Evolutionary conservation across 768 basidiomycete species (phyloP).

Genomic region (Sistotremastrum niveocremeum): DNA sequence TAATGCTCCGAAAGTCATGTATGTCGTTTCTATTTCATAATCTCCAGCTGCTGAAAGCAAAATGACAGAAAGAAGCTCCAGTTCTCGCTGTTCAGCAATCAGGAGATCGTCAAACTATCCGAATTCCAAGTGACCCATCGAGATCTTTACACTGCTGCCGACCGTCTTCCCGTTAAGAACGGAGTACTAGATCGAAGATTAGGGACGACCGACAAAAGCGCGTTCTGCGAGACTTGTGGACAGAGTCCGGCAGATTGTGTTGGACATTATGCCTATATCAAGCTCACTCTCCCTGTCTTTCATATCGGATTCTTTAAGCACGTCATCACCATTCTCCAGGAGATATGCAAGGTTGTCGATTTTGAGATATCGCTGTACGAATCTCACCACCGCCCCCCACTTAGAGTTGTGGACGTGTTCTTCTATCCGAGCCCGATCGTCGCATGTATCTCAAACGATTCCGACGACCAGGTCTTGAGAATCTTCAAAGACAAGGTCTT

Average conservation of each 20-base stretch:
- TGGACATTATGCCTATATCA: conserved; percentile 98
- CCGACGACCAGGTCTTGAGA: conserved; percentile 80
- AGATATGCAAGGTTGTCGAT: conserved; percentile 77
- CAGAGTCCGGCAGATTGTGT: conserved; percentile 88
- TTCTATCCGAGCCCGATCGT: conserved; percentile 79
- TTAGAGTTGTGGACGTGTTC: conserved; percentile 76
- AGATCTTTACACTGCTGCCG: conserved; percentile 77
- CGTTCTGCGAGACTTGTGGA: conserved; percentile 91
- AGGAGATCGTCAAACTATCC: conserved; percentile 90
- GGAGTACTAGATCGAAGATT: conserved; percentile 88
- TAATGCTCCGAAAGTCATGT: conserved; percentile 77
- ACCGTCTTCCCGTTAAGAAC: conserved; percentile 76
- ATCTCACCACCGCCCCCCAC: neutral
- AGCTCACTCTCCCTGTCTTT: conserved; percentile 90
- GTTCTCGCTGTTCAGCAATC: conserved; percentile 85
- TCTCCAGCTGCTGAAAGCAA: neutral
- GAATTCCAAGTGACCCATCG: conserved; percentile 93
- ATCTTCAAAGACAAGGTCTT: conserved; percentile 72
- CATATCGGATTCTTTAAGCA: conserved; percentile 99
- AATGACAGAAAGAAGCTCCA: conserved; percentile 77
- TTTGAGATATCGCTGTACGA: neutral
- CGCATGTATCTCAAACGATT: conserved; percentile 80
- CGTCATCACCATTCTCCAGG: conserved; percentile 83
- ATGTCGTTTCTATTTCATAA: conserved; percentile 15
- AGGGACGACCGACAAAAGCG: conserved; percentile 86